Evolutionary conservation across 192 early-diverging fungal species (phyloP), one percentile per base, ranked within the genome.

Genomic region (Rhizoclosmatium globosum): DNA sequence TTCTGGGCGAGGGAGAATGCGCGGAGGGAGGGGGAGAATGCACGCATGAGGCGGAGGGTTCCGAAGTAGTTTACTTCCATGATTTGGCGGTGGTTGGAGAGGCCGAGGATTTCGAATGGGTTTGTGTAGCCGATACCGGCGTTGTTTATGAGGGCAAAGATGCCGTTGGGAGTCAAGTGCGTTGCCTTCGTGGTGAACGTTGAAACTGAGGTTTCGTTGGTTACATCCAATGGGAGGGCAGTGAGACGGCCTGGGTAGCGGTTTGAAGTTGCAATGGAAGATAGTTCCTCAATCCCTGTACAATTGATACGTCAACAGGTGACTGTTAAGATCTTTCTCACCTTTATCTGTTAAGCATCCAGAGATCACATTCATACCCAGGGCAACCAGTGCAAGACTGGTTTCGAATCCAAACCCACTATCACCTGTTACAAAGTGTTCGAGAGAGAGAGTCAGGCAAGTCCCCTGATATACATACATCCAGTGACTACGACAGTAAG

Each of bases 21-120:
- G 21, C 76, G 81, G 6, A 82, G 56, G 11, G 60, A 64, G 21
- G 84, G 84, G 15, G 64, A 17, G 42, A 83, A 69, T 9, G 77
- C 81, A 47, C 79, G 83, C 71, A 80, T 76, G 64, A 81, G 83
- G 21, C 82, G 61, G 31, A 85, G 56, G 41, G 74, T 68, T 19
- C 81, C 84, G 75, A 83, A 84, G 46, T 77, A 77, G 78, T 85
- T 85, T 17, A 69, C 67, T 6, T 83, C 81, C 31, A 85, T 74
- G 69, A 83, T 65, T 19, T 62, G 11, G 3, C 48, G 19, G 74
- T 77, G 77, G 46, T 42, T 64, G 15, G 13, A 39, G 13, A 81
- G 43, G 2, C 70, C 43, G 2, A 73, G 42, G 42, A 71, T 64
- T 46, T 84, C 83, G 50, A 76, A n/a, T 7, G 68, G 53, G 13